phyloP scores from a whole-genome alignment of 495 filamentous ascomycete genomes.

The Endocarpon pusillum region DNA sequence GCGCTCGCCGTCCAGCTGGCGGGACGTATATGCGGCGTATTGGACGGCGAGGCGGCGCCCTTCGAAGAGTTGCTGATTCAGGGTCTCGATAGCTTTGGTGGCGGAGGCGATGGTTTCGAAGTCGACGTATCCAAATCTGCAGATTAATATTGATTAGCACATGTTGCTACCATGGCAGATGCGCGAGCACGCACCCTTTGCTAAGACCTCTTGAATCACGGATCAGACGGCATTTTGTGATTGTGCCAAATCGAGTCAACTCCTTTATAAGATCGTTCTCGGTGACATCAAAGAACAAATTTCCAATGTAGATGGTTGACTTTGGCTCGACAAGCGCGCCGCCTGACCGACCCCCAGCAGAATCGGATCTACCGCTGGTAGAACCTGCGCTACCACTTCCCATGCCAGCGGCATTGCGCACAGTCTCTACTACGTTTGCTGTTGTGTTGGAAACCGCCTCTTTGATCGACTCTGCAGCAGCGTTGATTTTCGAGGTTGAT shows the following conservation, averaged over 20 bases:
- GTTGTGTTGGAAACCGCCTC: background rate
- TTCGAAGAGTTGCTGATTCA: slow-evolving; percentile 55
- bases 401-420: background rate
- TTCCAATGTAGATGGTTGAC: slow-evolving; percentile 56
- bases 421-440: background rate
- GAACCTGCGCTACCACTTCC: background rate
- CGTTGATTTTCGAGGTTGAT: background rate
- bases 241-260: slow-evolving; percentile 47
- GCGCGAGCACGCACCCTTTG: slow-evolving; percentile 52
- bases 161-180: background rate
- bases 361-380: background rate
- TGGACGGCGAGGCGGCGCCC: slow-evolving; percentile 58
- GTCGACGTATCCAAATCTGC: slow-evolving; percentile 64
- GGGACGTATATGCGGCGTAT: slow-evolving; percentile 24
- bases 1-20: slow-evolving; percentile 1
- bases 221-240: slow-evolving; percentile 37
- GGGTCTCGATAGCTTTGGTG: slow-evolving; percentile 39
- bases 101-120: slow-evolving; percentile 43
- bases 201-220: slow-evolving; percentile 60
- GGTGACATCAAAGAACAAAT: slow-evolving; percentile 72
- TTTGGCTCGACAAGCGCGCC: slow-evolving; percentile 14
- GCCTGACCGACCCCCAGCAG: too few relatives aligned
- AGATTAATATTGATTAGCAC: slow-evolving; percentile 11
- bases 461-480: background rate
- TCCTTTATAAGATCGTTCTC: slow-evolving; percentile 49